Conservation (phyloP, 2,329 filamentous ascomycete species). For the Fusarium coicis region DNA sequence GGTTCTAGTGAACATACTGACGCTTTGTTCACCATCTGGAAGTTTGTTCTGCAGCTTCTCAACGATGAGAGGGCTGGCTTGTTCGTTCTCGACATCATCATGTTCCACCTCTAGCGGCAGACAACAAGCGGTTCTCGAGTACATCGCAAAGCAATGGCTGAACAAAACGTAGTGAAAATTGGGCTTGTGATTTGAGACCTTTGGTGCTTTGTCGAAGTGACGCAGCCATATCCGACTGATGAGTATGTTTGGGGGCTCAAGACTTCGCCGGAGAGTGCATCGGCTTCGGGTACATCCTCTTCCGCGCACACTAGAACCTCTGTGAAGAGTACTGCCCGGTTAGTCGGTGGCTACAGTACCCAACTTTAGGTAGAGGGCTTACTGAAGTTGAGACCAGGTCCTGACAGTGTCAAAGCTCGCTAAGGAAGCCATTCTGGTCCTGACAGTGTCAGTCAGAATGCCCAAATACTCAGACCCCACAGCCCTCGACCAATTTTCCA, state of each 20-base stretch:
- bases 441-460: not conserved
- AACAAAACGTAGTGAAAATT: not conserved
- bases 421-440: not conserved
- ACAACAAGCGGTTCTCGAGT: not conserved
- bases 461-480: not conserved
- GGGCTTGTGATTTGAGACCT: too few relatives aligned
- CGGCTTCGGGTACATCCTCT: not conserved
- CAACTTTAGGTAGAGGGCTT: accelerated
- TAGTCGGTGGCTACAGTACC: too few relatives aligned
- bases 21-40: too few relatives aligned
- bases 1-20: too few relatives aligned
- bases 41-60: not conserved
- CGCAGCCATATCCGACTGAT: accelerated
- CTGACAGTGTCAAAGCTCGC: not conserved
- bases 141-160: accelerated
- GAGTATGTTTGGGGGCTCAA: not conserved
- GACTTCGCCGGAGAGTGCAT: not conserved
- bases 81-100: not conserved
- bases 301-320: accelerated
- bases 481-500: not conserved
- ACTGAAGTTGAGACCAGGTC: not conserved
- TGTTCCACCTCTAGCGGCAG: too few relatives aligned
- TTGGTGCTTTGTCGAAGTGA: not conserved
- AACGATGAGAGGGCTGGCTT: too few relatives aligned
- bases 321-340: accelerated